Evolutionary conservation across 768 basidiomycete species (phyloP).

Genomic region (Melanogaster broomeanus): DNA sequence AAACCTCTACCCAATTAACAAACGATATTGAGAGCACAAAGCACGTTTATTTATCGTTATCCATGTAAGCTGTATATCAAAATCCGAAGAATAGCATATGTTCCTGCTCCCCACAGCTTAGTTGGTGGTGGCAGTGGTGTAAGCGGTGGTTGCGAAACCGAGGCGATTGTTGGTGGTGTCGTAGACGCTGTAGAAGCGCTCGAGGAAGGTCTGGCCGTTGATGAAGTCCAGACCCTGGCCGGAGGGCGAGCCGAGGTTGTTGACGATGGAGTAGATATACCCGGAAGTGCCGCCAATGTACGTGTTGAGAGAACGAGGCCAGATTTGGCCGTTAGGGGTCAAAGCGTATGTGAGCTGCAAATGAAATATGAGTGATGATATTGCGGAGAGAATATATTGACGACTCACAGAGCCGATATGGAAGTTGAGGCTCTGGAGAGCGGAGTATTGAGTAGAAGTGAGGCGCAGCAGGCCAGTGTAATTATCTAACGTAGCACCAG

Average conservation of each 20-base stretch:
- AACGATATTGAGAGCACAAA: not conserved
- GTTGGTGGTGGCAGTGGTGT: constrained; percentile 27
- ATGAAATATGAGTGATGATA: not conserved
- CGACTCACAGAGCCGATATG: constrained; percentile 47
- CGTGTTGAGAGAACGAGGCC: constrained; percentile 45
- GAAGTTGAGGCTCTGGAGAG: constrained; percentile 59
- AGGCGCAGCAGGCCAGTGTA: constrained; percentile 53
- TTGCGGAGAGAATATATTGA: not conserved
- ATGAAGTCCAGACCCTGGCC: constrained; percentile 59
- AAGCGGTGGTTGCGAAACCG: constrained; percentile 41
- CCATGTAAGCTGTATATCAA: constrained; percentile 1
- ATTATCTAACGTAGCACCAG: constrained; percentile 39
- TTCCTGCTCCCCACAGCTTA: not conserved
- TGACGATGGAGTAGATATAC: constrained; percentile 41
- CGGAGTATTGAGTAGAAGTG: constrained; percentile 50
- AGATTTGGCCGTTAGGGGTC: constrained; percentile 46
- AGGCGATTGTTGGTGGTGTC: constrained; percentile 38
- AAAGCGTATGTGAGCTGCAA: constrained; percentile 35
- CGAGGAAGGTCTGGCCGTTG: constrained; percentile 54
- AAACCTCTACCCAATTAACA: too few relatives aligned
- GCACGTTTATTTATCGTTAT: not conserved
- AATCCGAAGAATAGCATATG: not conserved
- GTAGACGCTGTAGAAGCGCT: constrained; percentile 44
- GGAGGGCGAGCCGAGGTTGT: constrained; percentile 21
- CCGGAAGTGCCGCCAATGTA: constrained; percentile 40